These are phyloP conservation scores for Penicillium riverlandense DNA, from an alignment of 495 filamentous ascomycete genomes.

Conservation along the genomic window DNA sequence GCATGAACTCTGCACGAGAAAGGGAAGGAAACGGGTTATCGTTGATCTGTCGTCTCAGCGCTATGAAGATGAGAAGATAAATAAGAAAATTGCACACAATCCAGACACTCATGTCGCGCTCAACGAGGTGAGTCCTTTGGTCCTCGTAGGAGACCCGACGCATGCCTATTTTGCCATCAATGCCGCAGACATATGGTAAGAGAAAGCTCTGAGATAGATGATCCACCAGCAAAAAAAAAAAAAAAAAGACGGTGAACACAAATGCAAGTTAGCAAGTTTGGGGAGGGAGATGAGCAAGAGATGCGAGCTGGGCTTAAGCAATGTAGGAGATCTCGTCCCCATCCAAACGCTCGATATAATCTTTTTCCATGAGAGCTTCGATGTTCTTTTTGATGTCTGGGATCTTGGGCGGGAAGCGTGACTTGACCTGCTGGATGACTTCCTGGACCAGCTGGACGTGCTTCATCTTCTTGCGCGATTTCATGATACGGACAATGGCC, in stretches of 20 bases:
- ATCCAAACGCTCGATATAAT: slow-evolving; percentile 93
- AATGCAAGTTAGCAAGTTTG: background rate
- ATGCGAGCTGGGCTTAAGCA: slow-evolving; percentile 40
- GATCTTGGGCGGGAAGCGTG: slow-evolving; percentile 89
- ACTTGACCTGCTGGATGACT: slow-evolving; percentile 88
- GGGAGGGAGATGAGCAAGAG: background rate
- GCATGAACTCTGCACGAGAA: too few species aligned
- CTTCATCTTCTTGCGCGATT: slow-evolving; percentile 97
- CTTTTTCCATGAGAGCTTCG: slow-evolving; percentile 97
- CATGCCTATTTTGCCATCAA: too few species aligned
- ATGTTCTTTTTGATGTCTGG: slow-evolving; percentile 99
- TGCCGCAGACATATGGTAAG: too few species aligned
- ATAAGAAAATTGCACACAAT: slow-evolving; percentile 4
- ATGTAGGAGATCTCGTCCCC: slow-evolving; percentile 92
- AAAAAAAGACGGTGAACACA: slow-evolving; percentile 10
- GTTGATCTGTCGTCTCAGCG: slow-evolving; percentile 30
- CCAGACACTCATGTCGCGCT: too few species aligned
- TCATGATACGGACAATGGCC: slow-evolving; percentile 98
- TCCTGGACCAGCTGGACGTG: slow-evolving; percentile 88
- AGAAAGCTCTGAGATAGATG: background rate
- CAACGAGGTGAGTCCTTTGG: too few species aligned
- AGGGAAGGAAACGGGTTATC: slow-evolving; percentile 19
- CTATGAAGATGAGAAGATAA: slow-evolving; percentile 27
- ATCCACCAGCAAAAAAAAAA: background rate
- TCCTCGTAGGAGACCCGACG: too few species aligned